Evolutionary conservation across 768 basidiomycete species (phyloP).

Genomic region (Suillus tomentosus): DNA sequence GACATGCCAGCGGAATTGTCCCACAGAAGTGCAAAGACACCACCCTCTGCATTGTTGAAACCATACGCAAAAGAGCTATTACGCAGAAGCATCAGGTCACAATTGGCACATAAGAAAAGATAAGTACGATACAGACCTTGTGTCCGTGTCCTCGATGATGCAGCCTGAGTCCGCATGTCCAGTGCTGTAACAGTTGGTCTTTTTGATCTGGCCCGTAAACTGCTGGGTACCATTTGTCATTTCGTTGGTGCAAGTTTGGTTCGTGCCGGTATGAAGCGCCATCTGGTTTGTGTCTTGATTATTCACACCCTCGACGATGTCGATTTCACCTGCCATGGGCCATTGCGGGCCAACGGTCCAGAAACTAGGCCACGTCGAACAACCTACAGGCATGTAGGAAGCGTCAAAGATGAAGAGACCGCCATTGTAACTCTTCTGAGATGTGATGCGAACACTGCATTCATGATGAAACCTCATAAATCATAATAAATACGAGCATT

Average conservation of each 20-base stretch:
- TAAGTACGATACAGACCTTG: slow-evolving; percentile 8
- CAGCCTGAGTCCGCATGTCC: slow-evolving; percentile 48
- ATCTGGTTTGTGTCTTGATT: slow-evolving; percentile 57
- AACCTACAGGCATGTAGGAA: slow-evolving; percentile 69
- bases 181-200: slow-evolving; percentile 43
- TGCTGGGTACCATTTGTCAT: slow-evolving; percentile 6
- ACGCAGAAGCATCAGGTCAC: slow-evolving; percentile 31
- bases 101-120: slow-evolving; percentile 21
- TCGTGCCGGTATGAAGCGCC: slow-evolving; percentile 60
- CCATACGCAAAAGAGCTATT: slow-evolving; percentile 41
- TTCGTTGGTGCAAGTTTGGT: slow-evolving; percentile 37
- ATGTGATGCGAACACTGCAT: too few species aligned
- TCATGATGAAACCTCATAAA: too few species aligned
- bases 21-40: slow-evolving; percentile 59
- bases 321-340: slow-evolving; percentile 63
- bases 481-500: background rate
- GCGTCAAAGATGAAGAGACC: slow-evolving; percentile 80
- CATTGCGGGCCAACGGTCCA: slow-evolving; percentile 55
- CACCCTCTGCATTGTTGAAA: slow-evolving; percentile 42
- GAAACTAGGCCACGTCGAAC: slow-evolving; percentile 63
- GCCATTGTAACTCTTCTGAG: slow-evolving; percentile 40
- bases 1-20: slow-evolving; percentile 47
- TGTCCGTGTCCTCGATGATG: slow-evolving; percentile 44
- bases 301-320: slow-evolving; percentile 76
- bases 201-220: slow-evolving; percentile 24